Evolutionary conservation across 495 filamentous ascomycete species (phyloP), one percentile per base, ranked within the genome.

Genomic region (Lasiosphaeria miniovina): DNA sequence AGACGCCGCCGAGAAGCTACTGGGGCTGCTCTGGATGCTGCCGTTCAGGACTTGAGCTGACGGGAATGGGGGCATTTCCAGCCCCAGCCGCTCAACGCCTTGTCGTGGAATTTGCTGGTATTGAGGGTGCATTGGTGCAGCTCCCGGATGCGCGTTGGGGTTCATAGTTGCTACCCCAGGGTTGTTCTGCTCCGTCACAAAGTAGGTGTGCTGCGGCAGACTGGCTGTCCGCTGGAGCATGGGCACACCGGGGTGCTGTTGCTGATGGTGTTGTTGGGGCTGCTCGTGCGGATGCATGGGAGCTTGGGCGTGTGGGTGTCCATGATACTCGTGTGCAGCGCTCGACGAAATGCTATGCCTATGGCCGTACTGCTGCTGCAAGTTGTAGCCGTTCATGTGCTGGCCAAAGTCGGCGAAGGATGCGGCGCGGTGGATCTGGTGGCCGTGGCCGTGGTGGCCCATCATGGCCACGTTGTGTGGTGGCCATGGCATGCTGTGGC

Each of bases 141-240:
- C 50, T 9, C 40, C 38, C 17, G 57, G 60, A 51, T 76, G 65
- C 35, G 75, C 55, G 68, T 75, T 75, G 31, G 78, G 77, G 70
- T 79, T 81, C 77, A 82, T 78, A 35, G 77, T 84, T 45, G 76
- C 80, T 5, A 81, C 75, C 11, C 75, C 77, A 6, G 78, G 80
- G 57, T 81, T 81, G 62, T 71, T 74, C 49, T 80, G 77, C 43
- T 82, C 80, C 6, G 80, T 71, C 36, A 82, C 71, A 61, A 78
- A 83, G 61, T 71, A 77, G n/a, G 61, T 65, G 57, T 72, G 76
- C 31, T 78, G 74, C 0, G 78, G 72, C 10, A 81, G 67, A 56
- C 71, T 74, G 9, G 70, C 64, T 34, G 77, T 71, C 51, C 70
- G 65, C 51, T 76, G 74, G 34, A 74, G 61, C 60, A 73, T 69